These are phyloP conservation scores for Neofusicoccum laricinum DNA, from an alignment of 2,329 filamentous ascomycete genomes.

Conservation along the genomic window DNA sequence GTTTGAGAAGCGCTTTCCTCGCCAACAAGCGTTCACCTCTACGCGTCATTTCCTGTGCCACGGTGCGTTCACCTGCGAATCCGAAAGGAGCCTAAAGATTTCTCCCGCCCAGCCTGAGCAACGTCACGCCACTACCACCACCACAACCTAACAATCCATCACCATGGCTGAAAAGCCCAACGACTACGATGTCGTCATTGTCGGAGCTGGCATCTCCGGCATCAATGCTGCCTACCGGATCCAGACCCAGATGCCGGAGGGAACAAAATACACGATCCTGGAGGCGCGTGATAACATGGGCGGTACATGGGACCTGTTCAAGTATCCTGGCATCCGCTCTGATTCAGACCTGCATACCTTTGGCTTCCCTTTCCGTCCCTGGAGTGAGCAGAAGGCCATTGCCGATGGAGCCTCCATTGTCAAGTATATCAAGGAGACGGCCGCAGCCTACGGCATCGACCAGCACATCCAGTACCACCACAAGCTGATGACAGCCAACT, in stretches of 20 bases:
- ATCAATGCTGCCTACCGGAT: slow-evolving; percentile 74
- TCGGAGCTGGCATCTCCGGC: slow-evolving; percentile 73
- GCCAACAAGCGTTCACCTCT: neutral
- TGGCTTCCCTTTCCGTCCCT: slow-evolving; percentile 67
- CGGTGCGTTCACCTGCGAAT: neutral
- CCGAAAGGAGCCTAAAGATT: neutral
- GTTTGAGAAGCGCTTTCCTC: neutral
- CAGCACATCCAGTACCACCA: slow-evolving; percentile 45
- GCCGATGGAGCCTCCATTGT: slow-evolving; percentile 45
- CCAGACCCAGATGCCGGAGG: slow-evolving; percentile 53
- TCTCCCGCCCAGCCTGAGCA: neutral
- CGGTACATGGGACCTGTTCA: slow-evolving; percentile 77
- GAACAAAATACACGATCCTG: slow-evolving; percentile 61
- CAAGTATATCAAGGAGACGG: slow-evolving; percentile 44
- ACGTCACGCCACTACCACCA: neutral
- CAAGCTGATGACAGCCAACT: slow-evolving; percentile 41
- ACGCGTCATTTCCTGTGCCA: neutral
- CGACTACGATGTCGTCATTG: slow-evolving; percentile 53
- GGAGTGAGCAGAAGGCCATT: slow-evolving; percentile 52
- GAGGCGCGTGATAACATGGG: slow-evolving; percentile 66
- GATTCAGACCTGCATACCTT: slow-evolving; percentile 51
- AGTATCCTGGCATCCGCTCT: slow-evolving; percentile 66
- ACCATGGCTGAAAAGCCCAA: neutral
- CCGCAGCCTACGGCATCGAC: slow-evolving; percentile 44
- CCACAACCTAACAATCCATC: neutral